These are phyloP conservation scores for Fagopyrum tataricum DNA, from an alignment of 148 eudicot genomes.

Conservation along the genomic window DNA sequence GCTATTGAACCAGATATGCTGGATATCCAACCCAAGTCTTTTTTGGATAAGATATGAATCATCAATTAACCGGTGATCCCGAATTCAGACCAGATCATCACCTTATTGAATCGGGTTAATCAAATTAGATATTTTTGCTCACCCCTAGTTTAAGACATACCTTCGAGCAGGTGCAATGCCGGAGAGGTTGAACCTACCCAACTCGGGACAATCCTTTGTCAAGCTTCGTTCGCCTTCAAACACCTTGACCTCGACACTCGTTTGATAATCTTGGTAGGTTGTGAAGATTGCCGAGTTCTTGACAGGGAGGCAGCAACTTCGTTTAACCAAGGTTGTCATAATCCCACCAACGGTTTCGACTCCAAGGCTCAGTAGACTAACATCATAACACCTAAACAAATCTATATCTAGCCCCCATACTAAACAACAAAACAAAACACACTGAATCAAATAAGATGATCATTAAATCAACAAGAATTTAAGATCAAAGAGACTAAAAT, in stretches of 20 bases:
- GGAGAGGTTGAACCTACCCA: conserved; percentile 59
- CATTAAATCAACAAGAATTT: too few relatives aligned
- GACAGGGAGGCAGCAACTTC: background rate
- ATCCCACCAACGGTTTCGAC: background rate
- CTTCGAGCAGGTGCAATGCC: conserved; percentile 76
- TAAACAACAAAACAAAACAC: too few relatives aligned
- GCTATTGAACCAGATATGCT: too few relatives aligned
- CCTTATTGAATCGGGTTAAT: too few relatives aligned
- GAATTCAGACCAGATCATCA: too few relatives aligned
- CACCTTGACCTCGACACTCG: conserved; percentile 27
- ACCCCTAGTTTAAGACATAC: conserved; percentile 17
- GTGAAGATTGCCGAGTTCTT: conserved; percentile 2
- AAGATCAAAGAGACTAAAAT: background rate
- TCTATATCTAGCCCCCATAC: too few relatives aligned
- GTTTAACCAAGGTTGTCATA: background rate
- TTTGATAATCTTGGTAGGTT: conserved; percentile 6
- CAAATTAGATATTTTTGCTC: too few relatives aligned
- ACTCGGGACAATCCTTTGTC: conserved; percentile 58
- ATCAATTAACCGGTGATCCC: too few relatives aligned
- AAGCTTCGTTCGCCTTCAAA: conserved; percentile 72
- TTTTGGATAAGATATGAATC: too few relatives aligned
- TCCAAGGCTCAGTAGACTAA: background rate
- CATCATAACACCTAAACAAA: background rate
- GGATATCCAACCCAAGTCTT: too few relatives aligned
- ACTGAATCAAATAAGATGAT: too few relatives aligned